phyloP scores from a whole-genome alignment of 495 filamentous ascomycete species.

The Lasiosphaeriaceae sp. region DNA sequence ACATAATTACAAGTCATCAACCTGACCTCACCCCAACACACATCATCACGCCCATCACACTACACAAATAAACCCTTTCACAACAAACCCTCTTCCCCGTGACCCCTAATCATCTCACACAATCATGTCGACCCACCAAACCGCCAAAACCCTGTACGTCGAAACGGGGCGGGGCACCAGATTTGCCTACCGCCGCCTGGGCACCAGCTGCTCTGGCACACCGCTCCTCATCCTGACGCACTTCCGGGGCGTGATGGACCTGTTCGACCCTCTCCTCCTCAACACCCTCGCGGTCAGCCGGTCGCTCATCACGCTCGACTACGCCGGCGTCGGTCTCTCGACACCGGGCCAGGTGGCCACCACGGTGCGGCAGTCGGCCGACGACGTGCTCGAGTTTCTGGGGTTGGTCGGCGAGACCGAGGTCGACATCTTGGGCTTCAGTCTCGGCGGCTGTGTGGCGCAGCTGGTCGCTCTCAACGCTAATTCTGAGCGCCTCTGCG shows the following conservation, averaged over 20 bases:
- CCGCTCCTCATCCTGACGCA: slow-evolving; percentile 20
- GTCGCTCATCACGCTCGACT: slow-evolving; percentile 26
- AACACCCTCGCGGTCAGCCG: slow-evolving; percentile 23
- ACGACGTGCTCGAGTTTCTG: slow-evolving; percentile 29
- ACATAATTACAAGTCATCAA: no score
- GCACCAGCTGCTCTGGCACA: slow-evolving; percentile 14
- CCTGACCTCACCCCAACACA: no score
- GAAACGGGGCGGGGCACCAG: slow-evolving; percentile 16
- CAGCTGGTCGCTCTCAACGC: slow-evolving; percentile 25
- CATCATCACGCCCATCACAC: no score
- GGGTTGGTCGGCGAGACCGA: slow-evolving; percentile 18
- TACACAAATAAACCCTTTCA: no score
- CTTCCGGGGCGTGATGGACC: slow-evolving; percentile 29
- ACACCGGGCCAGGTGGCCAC: slow-evolving; percentile 18
- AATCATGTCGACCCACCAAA: slow-evolving; percentile 34
- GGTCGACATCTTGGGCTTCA: slow-evolving; percentile 32
- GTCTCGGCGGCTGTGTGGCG: slow-evolving; percentile 28
- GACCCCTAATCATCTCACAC: no score
- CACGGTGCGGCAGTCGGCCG: slow-evolving; percentile 11
- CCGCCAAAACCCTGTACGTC: slow-evolving; percentile 28
- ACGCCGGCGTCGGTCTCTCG: slow-evolving; percentile 25
- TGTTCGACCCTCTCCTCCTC: slow-evolving; percentile 28
- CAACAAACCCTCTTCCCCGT: no score
- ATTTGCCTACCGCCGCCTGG: slow-evolving; percentile 36
- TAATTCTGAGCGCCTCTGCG: background rate